Percentiles rank a stretch among this genome's conserved stretches.
These are phyloP conservation scores for Cornus kousa DNA, from an alignment of 148 eudicot genomes.

Conservation along the genomic window DNA sequence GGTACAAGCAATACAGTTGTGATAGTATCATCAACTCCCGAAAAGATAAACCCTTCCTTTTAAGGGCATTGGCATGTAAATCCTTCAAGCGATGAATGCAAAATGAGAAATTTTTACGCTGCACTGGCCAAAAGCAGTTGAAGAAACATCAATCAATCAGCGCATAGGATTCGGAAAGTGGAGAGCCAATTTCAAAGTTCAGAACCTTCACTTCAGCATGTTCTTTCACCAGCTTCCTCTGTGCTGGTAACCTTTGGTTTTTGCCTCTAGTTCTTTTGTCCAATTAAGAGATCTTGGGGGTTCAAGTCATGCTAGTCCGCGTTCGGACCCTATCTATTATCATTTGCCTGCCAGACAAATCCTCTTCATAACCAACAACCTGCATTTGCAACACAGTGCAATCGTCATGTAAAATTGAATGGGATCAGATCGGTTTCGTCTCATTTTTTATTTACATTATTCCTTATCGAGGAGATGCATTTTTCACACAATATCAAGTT, in stretches of 20 bases:
- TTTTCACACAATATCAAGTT: neutral
- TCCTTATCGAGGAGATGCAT: neutral
- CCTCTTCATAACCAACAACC: conserved; percentile 94
- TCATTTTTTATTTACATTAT: neutral
- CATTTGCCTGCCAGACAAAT: conserved; percentile 87
- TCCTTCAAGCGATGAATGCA: no score
- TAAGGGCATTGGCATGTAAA: no score
- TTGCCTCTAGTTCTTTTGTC: neutral
- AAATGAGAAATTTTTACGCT: no score
- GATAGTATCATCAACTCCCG: neutral
- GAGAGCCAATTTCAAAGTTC: neutral
- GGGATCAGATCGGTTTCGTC: neutral
- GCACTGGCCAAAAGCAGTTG: no score
- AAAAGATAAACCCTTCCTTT: no score
- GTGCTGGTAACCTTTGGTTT: no score
- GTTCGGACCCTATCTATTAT: conserved; percentile 83
- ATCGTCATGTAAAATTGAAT: neutral
- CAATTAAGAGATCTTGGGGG: neutral
- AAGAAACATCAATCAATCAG: neutral
- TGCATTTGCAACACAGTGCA: conserved; percentile 27
- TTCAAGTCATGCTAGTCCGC: conserved; percentile 48
- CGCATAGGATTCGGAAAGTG: neutral
- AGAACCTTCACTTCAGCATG: neutral
- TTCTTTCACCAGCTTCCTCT: no score
- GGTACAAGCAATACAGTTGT: neutral